phyloP scores from a whole-genome alignment of 257 asterid genomes.

The Solanum gandarillasii region DNA sequence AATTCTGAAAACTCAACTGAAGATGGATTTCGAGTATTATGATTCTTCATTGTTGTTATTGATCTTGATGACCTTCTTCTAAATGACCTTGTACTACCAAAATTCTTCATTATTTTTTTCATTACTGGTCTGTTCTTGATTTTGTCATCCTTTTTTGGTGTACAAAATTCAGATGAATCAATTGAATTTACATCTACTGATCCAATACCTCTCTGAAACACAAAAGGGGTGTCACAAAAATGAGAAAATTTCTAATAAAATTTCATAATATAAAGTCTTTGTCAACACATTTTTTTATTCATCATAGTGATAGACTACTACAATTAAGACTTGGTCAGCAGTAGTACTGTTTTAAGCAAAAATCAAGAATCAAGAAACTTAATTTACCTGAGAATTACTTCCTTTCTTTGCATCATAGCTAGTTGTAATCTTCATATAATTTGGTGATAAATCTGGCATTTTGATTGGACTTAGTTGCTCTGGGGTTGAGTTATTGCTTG shows the following conservation, averaged over 20 bases:
- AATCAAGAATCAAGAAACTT: neutral
- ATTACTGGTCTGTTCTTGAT: neutral
- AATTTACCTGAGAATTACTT: slow-evolving; percentile 32
- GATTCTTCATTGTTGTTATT: slow-evolving; percentile 11
- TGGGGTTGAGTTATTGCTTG: neutral
- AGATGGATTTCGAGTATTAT: slow-evolving; percentile 11
- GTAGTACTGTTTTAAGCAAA: neutral
- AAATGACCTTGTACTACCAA: slow-evolving; percentile 26
- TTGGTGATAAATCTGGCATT: slow-evolving; percentile 46
- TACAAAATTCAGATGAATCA: neutral
- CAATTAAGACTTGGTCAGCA: neutral
- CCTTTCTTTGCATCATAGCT: slow-evolving; percentile 37
- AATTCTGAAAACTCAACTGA: slow-evolving; percentile 13
- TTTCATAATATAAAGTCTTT: neutral
- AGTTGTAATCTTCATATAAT: slow-evolving; percentile 26
- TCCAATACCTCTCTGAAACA: neutral
- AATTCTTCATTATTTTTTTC: slow-evolving; percentile 7
- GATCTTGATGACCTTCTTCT: slow-evolving; percentile 25
- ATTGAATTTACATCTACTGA: neutral
- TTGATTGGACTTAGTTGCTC: slow-evolving; percentile 15
- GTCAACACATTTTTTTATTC: neutral
- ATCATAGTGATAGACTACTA: neutral
- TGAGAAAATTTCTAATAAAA: neutral
- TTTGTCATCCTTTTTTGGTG: neutral
- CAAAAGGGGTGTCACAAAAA: neutral